phyloP scores from a whole-genome alignment of 2,329 filamentous ascomycete genomes.

The Colletotrichum echinochloae region DNA sequence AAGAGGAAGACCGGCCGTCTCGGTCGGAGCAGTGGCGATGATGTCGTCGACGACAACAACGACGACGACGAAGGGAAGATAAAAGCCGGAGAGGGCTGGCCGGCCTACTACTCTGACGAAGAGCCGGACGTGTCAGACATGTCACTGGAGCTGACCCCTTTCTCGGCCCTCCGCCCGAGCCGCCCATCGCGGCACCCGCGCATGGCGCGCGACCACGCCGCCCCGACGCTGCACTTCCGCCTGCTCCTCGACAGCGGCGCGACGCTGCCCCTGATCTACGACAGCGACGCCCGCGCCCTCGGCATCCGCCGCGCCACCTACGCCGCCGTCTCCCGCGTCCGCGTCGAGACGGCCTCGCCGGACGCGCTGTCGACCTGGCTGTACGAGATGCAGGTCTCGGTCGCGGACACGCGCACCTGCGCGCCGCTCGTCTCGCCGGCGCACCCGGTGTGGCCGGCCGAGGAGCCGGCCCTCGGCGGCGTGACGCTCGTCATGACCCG shows the following conservation, averaged over 20 bases:
- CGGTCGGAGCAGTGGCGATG: background rate
- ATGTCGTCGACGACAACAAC: background rate
- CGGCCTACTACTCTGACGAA: background rate
- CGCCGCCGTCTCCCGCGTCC: constrained; percentile 51
- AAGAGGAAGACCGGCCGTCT: constrained; percentile 2
- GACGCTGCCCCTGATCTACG: constrained; percentile 54
- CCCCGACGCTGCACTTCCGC: constrained; percentile 48
- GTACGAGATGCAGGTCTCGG: constrained; percentile 52
- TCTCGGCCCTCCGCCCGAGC: background rate
- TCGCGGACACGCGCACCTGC: constrained; percentile 45
- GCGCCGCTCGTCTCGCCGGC: constrained; percentile 46
- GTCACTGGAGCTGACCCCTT: background rate
- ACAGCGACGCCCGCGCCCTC: constrained; percentile 51
- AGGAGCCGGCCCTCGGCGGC: constrained; percentile 37
- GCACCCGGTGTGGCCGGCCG: constrained; percentile 40
- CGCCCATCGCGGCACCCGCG: constrained; percentile 8
- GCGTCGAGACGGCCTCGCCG: constrained; percentile 40
- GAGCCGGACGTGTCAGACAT: background rate
- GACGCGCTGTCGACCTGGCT: constrained; percentile 43
- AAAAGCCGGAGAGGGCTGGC: constrained; percentile 1
- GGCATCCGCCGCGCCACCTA: constrained; percentile 50
- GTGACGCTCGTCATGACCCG: constrained; percentile 39
- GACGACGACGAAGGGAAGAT: background rate
- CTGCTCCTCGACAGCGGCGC: constrained; percentile 58
- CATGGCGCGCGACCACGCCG: constrained; percentile 38